These are phyloP conservation scores for Endogone sp. DNA, from an alignment of 192 early-diverging fungal species.

Conservation along the genomic window DNA sequence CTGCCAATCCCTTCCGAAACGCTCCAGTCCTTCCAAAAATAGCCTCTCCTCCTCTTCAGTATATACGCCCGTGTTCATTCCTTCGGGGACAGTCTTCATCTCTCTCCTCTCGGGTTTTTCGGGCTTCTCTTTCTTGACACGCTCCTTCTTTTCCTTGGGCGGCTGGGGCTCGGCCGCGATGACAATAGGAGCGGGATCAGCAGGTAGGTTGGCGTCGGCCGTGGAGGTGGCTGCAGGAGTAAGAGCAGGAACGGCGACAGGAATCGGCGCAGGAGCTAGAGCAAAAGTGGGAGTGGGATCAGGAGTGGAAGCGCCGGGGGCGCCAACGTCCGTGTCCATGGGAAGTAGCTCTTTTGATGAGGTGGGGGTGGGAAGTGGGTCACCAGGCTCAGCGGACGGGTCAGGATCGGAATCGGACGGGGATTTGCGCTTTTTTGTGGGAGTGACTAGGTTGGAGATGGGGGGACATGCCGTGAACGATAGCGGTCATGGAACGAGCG, in stretches of 20 bases:
- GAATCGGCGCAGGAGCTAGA: background rate
- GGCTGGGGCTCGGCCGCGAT: constrained; percentile 1
- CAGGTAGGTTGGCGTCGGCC: background rate
- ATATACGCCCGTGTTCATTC: constrained; percentile 70
- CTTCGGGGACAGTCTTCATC: constrained; percentile 38
- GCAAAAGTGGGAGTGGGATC: background rate
- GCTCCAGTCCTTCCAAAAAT: constrained; percentile 76
- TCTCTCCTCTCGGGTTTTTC: constrained; percentile 37
- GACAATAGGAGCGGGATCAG: background rate
- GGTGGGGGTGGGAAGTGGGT: background rate
- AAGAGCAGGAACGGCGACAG: background rate
- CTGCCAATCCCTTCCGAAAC: constrained; percentile 81
- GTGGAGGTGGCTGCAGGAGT: background rate
- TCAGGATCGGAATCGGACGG: background rate
- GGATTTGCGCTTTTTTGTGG: constrained; percentile 16
- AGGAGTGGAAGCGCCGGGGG: constrained; percentile 3
- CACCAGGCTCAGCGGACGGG: background rate
- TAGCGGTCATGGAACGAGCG: background rate
- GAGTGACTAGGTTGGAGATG: background rate
- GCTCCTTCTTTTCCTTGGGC: background rate
- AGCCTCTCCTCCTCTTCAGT: constrained; percentile 67
- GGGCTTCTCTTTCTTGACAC: constrained; percentile 17
- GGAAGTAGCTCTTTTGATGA: background rate
- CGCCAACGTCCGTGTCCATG: background rate
- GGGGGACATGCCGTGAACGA: background rate